Evolutionary conservation across 2,329 filamentous ascomycete species (phyloP).

Genomic region (Aschersonia sp.): DNA sequence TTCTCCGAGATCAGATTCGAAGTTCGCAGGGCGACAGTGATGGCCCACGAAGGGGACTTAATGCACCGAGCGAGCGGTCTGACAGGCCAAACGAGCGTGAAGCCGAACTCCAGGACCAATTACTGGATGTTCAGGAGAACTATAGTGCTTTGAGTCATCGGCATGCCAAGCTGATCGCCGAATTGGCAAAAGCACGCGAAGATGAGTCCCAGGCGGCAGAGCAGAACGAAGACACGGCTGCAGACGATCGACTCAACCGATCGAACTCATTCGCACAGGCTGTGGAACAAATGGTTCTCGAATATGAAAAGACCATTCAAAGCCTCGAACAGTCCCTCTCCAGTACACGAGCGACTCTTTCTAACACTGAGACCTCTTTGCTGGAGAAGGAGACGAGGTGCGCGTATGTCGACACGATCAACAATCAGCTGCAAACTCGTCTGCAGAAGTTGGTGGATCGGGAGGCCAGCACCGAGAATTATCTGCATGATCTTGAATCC

Average conservation of each 20-base stretch:
- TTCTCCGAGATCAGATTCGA: conserved; percentile 85
- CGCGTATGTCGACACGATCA: conserved; percentile 84
- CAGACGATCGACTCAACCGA: conserved; percentile 77
- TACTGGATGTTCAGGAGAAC: conserved; percentile 87
- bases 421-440: conserved; percentile 74
- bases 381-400: conserved; percentile 90
- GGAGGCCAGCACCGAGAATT: conserved; percentile 81
- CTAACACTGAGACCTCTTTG: conserved; percentile 71
- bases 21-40: conserved; percentile 54
- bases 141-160: conserved; percentile 83
- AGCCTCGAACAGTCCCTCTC: conserved; percentile 82
- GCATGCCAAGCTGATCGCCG: conserved; percentile 88
- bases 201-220: conserved; percentile 46
- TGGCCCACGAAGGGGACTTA: conserved; percentile 35
- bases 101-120: conserved; percentile 80
- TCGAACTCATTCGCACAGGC: conserved; percentile 94
- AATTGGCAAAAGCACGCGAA: conserved; percentile 78
- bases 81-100: conserved; percentile 78
- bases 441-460: conserved; percentile 89
- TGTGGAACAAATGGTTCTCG: conserved; percentile 88
- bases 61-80: conserved; percentile 50
- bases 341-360: conserved; percentile 70
- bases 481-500: conserved; percentile 79
- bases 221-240: conserved; percentile 40
- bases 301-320: conserved; percentile 98